Percentiles rank a stretch among this genome's conserved stretches.
Conservation (phyloP, 1,284 basidiomycete genomes). For the Apiotrichum akiyoshidainum region DNA sequence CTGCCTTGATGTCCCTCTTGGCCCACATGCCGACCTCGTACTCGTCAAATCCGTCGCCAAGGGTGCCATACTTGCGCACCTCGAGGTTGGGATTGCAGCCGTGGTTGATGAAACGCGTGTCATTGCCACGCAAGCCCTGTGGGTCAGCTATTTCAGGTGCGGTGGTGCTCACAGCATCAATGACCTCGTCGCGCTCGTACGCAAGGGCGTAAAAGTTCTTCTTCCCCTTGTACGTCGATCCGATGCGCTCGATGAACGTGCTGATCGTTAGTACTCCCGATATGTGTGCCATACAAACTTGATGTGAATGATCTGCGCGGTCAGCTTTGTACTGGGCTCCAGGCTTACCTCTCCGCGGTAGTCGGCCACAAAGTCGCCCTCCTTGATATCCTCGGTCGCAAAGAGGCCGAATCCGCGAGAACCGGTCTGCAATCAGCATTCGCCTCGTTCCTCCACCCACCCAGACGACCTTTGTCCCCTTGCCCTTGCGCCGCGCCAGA, state of each 20-base stretch:
- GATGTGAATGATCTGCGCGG: constrained; percentile 30
- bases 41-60: constrained; percentile 51
- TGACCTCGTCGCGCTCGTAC: constrained; percentile 53
- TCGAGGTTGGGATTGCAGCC: constrained; percentile 51
- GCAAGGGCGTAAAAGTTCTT: constrained; percentile 53
- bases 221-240: constrained; percentile 38
- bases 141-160: neutral
- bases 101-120: constrained; percentile 54
- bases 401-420: constrained; percentile 53
- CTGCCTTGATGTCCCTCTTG: constrained; percentile 47
- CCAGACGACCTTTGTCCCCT: constrained; percentile 40
- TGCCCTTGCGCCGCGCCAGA: constrained; percentile 37
- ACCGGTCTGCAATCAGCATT: constrained; percentile 41
- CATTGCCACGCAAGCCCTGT: constrained; percentile 52
- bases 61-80: constrained; percentile 46
- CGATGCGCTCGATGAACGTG: constrained; percentile 44
- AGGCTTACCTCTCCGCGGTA: constrained; percentile 52
- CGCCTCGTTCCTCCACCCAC: constrained; percentile 25
- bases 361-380: constrained; percentile 53
- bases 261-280: constrained; percentile 13
- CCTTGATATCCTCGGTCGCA: constrained; percentile 46
- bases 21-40: constrained; percentile 53
- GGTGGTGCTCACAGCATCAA: constrained; percentile 48
- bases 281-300: constrained; percentile 24
- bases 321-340: neutral